Percentiles rank a stretch among this genome's conserved stretches.
Evolutionary conservation across 2,329 filamentous ascomycete species (phyloP).

Genomic region (Cytospora paraplurivora): DNA sequence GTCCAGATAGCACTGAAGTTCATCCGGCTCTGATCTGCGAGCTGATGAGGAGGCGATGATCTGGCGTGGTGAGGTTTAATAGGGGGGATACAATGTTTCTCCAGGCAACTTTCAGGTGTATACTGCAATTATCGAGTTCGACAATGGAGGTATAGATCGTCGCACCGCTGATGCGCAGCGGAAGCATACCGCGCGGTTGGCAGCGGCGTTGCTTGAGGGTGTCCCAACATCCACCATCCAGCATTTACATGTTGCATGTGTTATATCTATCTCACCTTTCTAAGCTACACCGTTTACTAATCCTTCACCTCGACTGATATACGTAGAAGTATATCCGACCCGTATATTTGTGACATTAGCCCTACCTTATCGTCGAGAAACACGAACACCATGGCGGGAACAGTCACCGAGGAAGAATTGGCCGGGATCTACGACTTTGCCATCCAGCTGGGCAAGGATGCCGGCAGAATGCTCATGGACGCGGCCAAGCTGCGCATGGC

Average conservation of each 20-base stretch:
- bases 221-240: not conserved
- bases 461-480: constrained; percentile 67
- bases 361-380: not conserved
- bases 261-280: not conserved
- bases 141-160: constrained; percentile 15
- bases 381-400: not conserved
- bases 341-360: not conserved
- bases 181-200: constrained; percentile 25
- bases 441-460: constrained; percentile 68
- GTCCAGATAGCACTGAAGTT: too few species aligned
- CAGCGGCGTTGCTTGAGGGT: constrained; percentile 18
- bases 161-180: constrained; percentile 13
- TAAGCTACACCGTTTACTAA: too few species aligned
- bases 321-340: not conserved
- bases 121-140: too few species aligned
- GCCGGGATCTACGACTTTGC: constrained; percentile 71
- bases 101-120: too few species aligned
- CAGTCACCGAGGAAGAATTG: constrained; percentile 49
- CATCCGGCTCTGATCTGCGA: too few species aligned
- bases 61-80: too few species aligned
- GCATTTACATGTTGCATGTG: not conserved
- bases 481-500: constrained; percentile 59
- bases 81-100: too few species aligned
- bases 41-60: too few species aligned
- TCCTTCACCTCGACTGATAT: not conserved